These are phyloP conservation scores for Thymus quinquecostatus DNA, from an alignment of 257 asterid species.

Conservation along the genomic window DNA sequence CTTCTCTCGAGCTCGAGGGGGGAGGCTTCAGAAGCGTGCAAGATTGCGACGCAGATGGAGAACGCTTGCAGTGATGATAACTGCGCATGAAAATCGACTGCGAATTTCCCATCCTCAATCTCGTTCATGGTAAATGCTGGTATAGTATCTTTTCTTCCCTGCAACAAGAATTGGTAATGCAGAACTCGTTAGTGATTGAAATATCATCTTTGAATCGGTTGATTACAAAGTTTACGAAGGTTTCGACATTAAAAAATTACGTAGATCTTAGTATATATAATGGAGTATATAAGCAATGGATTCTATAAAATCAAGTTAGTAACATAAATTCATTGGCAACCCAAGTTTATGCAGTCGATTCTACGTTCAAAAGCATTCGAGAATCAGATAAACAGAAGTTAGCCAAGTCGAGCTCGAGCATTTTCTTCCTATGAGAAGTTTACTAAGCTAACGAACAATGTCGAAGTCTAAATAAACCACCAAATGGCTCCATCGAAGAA, in stretches of 20 bases:
- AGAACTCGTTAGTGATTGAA: too few relatives aligned
- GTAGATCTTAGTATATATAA: neutral
- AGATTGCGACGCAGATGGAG: conserved; percentile 69
- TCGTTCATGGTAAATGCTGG: conserved; percentile 66
- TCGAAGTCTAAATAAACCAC: too few relatives aligned
- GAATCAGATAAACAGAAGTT: neutral
- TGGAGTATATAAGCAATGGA: neutral
- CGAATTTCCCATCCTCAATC: conserved; percentile 62
- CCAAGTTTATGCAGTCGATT: neutral
- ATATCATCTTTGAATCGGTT: too few relatives aligned
- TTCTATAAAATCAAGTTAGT: neutral
- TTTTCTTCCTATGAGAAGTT: neutral
- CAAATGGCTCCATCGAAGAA: too few relatives aligned
- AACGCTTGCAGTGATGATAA: conserved; percentile 84
- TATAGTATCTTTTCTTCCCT: conserved; percentile 67
- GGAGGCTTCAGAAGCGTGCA: conserved; percentile 74
- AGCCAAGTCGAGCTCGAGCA: neutral
- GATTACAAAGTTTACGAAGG: neutral
- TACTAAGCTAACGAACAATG: neutral
- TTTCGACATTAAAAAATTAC: neutral
- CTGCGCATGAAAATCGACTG: conserved; percentile 81
- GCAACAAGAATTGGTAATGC: conserved; percentile 23
- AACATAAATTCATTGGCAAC: neutral
- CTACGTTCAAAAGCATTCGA: neutral
- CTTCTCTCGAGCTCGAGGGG: conserved; percentile 40